phyloP scores from a whole-genome alignment of 352 stramenopile genomes.

The Phytophthora sansomeana region DNA sequence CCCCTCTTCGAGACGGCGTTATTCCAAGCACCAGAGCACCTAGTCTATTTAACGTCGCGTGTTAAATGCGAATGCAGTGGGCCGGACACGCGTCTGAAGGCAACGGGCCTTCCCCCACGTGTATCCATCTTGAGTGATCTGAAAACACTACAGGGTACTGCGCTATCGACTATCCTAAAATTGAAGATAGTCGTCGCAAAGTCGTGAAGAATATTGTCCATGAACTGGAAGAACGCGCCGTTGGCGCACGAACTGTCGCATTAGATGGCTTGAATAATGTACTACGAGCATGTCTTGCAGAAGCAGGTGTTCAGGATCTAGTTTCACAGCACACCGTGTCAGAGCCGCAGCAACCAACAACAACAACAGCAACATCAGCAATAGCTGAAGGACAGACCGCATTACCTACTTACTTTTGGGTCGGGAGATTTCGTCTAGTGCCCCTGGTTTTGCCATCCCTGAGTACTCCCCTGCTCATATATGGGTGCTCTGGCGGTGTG shows the following conservation, averaged over 20 bases:
- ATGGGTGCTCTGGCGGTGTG: too few species aligned
- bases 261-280: too few species aligned
- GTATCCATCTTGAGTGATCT: slow-evolving; percentile 7
- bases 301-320: too few species aligned
- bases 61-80: not conserved
- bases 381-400: too few species aligned
- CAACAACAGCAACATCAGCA: too few species aligned
- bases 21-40: slow-evolving; percentile 4
- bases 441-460: too few species aligned
- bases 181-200: slow-evolving; percentile 1
- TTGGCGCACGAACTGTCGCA: slow-evolving; percentile 1
- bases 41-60: not conserved
- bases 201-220: slow-evolving; percentile 15
- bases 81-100: not conserved
- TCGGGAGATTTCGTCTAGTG: too few species aligned
- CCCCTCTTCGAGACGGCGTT: slow-evolving; percentile 5
- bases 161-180: slow-evolving; percentile 9
- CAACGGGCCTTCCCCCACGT: slow-evolving; percentile 9
- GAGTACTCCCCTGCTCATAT: too few species aligned
- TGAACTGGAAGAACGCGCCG: slow-evolving; percentile 13
- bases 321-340: too few species aligned
- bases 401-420: too few species aligned
- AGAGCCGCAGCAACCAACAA: too few species aligned
- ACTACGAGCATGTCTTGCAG: too few species aligned
- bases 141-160: slow-evolving; percentile 6